A percentile compares a stretch with the other conserved stretches of the same genome.
phyloP scores from a whole-genome alignment of 2,329 filamentous ascomycete species.

The Aspergillus sp. region DNA sequence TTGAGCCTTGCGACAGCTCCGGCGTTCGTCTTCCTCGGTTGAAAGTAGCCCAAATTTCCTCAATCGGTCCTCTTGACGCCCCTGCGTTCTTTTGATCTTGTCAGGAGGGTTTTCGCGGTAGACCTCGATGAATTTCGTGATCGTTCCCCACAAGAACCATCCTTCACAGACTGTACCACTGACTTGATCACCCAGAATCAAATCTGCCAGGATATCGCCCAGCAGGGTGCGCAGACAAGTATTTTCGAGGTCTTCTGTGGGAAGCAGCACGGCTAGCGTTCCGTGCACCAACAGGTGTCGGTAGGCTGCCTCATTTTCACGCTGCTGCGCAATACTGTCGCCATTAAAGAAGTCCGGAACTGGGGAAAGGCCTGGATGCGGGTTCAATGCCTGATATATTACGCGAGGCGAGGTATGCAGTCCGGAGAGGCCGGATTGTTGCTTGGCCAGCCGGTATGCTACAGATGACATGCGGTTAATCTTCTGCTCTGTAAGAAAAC shows the following conservation, averaged over 20 bases:
- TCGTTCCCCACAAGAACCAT: conserved; percentile 78
- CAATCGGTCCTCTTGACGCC: conserved; percentile 37
- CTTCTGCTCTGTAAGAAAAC: neutral
- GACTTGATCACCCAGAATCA: conserved; percentile 76
- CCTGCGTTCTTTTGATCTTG: conserved; percentile 13
- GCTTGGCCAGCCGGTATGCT: conserved; percentile 67
- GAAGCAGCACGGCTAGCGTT: conserved; percentile 72
- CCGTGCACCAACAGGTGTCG: conserved; percentile 81
- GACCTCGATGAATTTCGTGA: conserved; percentile 60
- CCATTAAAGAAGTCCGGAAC: conserved; percentile 54
- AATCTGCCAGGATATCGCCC: conserved; percentile 78
- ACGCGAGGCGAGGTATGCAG: conserved; percentile 55
- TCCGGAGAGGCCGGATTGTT: conserved; percentile 50
- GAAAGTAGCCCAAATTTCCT: conserved; percentile 51
- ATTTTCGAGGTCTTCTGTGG: conserved; percentile 87
- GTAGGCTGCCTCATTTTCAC: conserved; percentile 71
- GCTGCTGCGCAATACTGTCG: conserved; percentile 51
- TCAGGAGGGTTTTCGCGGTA: conserved; percentile 14
- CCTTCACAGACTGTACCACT: conserved; percentile 74
- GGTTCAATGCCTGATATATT: conserved; percentile 76
- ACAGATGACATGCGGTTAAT: conserved; percentile 3
- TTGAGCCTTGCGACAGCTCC: conserved; percentile 22
- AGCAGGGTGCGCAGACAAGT: conserved; percentile 74
- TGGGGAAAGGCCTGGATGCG: conserved; percentile 71
- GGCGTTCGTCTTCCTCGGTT: conserved; percentile 21